phyloP scores from a whole-genome alignment of 495 filamentous ascomycete genomes.

The Hypoxylon subgilvum region DNA sequence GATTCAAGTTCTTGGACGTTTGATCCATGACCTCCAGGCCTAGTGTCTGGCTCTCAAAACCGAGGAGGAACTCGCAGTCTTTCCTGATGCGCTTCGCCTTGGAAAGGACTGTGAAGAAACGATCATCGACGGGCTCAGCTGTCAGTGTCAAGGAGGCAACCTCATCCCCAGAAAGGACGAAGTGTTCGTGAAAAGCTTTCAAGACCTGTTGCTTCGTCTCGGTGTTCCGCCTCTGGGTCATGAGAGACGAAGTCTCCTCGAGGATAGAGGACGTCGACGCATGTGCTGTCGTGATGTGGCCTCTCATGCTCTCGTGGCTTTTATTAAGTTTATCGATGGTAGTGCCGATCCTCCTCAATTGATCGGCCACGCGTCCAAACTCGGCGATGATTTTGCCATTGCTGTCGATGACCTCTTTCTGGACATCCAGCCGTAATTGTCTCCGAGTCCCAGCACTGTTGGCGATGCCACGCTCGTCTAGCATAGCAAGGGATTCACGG shows the following conservation, averaged over 20 bases:
- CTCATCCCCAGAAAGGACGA: slow-evolving; percentile 82
- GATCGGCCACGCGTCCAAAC: slow-evolving; percentile 91
- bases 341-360: slow-evolving; percentile 83
- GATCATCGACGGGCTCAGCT: slow-evolving; percentile 80
- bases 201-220: slow-evolving; percentile 87
- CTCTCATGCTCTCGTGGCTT: slow-evolving; percentile 80
- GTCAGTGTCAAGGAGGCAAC: slow-evolving; percentile 71
- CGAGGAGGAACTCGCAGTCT: slow-evolving; percentile 87
- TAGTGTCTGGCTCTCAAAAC: slow-evolving; percentile 85
- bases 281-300: slow-evolving; percentile 74
- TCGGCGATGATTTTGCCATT: slow-evolving; percentile 91
- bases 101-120: slow-evolving; percentile 80
- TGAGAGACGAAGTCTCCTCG: slow-evolving; percentile 76
- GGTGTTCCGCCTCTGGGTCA: slow-evolving; percentile 74
- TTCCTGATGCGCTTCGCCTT: slow-evolving; percentile 85
- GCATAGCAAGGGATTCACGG: slow-evolving; percentile 76
- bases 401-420: slow-evolving; percentile 90
- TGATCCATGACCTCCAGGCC: slow-evolving; percentile 90
- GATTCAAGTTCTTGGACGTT: slow-evolving; percentile 82
- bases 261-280: slow-evolving; percentile 77
- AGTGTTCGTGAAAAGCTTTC: slow-evolving; percentile 82
- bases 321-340: slow-evolving; percentile 79
- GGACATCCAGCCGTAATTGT: slow-evolving; percentile 79
- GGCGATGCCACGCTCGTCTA: slow-evolving; percentile 72
- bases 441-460: slow-evolving; percentile 83